Evolutionary conservation across 2,329 filamentous ascomycete species (phyloP).

Genomic region (Juglanconis juglandina): DNA sequence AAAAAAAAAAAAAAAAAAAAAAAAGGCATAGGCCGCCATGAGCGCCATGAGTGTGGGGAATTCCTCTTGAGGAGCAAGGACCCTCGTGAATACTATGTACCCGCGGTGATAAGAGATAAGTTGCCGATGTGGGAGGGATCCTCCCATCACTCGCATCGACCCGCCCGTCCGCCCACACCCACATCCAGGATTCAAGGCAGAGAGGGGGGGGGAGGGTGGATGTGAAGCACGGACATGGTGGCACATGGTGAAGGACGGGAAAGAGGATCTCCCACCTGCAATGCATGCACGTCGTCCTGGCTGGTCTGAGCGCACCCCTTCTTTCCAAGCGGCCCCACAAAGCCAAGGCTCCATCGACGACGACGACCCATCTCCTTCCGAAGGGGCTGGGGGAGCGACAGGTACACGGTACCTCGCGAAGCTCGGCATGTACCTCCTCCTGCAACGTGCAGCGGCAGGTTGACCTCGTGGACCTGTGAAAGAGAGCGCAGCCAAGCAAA

Average conservation of each 20-base stretch:
- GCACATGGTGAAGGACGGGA: background rate
- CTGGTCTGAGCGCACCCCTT: background rate
- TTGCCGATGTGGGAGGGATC: background rate
- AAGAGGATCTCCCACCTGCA: background rate
- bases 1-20: background rate
- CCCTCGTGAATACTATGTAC: background rate
- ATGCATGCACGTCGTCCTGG: background rate
- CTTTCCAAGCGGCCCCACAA: background rate
- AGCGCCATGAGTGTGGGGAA: constrained; percentile 7
- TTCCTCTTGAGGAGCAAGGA: background rate
- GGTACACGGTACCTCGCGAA: background rate
- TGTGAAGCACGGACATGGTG: background rate
- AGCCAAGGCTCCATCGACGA: background rate
- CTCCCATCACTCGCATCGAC: background rate
- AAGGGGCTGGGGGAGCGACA: background rate
- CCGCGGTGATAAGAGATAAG: background rate
- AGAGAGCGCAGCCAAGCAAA: background rate
- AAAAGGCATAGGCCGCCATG: background rate
- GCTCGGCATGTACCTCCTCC: background rate
- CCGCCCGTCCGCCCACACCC: too few species aligned
- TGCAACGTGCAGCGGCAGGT: background rate
- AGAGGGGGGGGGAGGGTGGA: background rate
- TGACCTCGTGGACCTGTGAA: background rate
- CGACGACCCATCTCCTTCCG: background rate
- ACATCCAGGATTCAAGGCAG: background rate